These are phyloP conservation scores for Rhytidiadelphus loreus DNA, from an alignment of 225 moss, liverwort and hornwort species.

Conservation along the genomic window DNA sequence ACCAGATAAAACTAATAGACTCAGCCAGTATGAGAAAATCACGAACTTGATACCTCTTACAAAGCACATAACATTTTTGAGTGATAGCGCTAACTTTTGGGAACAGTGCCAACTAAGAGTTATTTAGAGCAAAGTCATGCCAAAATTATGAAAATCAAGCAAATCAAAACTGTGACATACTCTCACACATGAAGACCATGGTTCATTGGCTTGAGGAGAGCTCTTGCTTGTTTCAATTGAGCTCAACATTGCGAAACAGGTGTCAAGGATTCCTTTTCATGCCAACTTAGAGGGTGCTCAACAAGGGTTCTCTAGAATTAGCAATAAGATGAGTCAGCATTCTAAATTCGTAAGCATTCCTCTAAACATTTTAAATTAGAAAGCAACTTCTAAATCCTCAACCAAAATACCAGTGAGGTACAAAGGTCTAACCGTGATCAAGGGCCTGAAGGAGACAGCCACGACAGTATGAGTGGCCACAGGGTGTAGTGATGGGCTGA, in stretches of 20 bases:
- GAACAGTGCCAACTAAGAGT: neutral
- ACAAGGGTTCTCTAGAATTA: neutral
- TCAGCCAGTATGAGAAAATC: neutral
- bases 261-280: neutral
- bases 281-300: neutral
- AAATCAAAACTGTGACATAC: neutral
- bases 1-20: neutral
- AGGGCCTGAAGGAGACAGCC: conserved; percentile 84
- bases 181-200: neutral
- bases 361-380: neutral
- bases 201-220: neutral
- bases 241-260: neutral
- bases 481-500: conserved; percentile 80
- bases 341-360: neutral
- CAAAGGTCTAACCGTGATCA: conserved; percentile 64
- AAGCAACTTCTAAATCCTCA: neutral
- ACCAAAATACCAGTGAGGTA: neutral
- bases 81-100: neutral
- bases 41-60: neutral
- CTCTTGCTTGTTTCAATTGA: neutral
- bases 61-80: neutral
- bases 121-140: neutral
- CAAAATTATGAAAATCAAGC: neutral
- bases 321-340: neutral
- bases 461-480: conserved; percentile 86